Evolutionary conservation across 2,329 filamentous ascomycete genomes (phyloP).

Genomic region (Hymenotorrendiella dingleyae): DNA sequence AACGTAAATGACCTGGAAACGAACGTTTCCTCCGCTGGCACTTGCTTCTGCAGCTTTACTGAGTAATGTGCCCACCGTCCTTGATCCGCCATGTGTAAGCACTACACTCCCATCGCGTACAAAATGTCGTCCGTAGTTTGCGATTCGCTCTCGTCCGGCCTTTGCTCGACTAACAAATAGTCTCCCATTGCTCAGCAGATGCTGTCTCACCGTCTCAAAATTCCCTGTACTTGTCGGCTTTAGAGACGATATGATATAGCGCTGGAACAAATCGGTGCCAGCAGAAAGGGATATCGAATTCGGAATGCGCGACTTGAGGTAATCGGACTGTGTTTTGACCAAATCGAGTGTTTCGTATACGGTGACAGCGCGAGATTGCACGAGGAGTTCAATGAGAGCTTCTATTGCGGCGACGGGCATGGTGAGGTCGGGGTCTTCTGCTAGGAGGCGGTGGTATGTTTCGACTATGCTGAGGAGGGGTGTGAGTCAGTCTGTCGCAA

Average conservation of each 20-base stretch:
- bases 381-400: conserved; percentile 80
- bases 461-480: conserved; percentile 48
- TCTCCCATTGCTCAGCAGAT: conserved; percentile 78
- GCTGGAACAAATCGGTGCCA: conserved; percentile 91
- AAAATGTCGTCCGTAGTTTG: conserved; percentile 70
- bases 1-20: conserved; percentile 81
- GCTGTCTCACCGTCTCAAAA: conserved; percentile 77
- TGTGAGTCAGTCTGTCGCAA: conserved; percentile 22
- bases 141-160: conserved; percentile 77
- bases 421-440: conserved; percentile 74
- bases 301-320: conserved; percentile 70
- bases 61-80: conserved; percentile 76
- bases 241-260: conserved; percentile 77
- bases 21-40: conserved; percentile 46
- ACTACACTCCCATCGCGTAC: conserved; percentile 74
- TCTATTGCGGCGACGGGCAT: conserved; percentile 96
- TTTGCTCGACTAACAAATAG: conserved; percentile 85
- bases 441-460: conserved; percentile 58
- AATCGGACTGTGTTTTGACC: conserved; percentile 68
- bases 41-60: conserved; percentile 64
- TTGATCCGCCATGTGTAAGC: conserved; percentile 83
- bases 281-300: conserved; percentile 92
- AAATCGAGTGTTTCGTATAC: conserved; percentile 91
- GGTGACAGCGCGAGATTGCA: conserved; percentile 72
- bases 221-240: conserved; percentile 46